Base-by-base conservation (phyloP, 2,329 filamentous ascomycete species). In the Ceratocystis huliohia region DNA sequence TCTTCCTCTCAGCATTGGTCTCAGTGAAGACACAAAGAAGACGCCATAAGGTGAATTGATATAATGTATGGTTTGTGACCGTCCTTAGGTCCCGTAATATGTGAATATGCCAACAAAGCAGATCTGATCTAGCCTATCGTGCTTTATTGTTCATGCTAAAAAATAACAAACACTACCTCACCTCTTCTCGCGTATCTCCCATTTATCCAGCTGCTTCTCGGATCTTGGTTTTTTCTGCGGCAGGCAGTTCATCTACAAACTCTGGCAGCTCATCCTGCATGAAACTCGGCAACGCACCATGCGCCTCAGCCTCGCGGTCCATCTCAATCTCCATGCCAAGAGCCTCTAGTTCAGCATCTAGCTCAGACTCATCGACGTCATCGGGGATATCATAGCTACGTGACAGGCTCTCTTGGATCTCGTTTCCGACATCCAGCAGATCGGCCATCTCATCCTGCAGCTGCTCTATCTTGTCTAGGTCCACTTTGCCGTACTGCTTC, bases 391-490 rank as follows among this genome's bases (percentile, higher is more conserved):
- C 93, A 76, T 99, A 99, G 71, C 89, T 89, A 70, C 94, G 78
- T 68, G 88, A 88, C 67, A 99, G 88, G 70, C 88, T 92, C 78
- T 97, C 94, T 77, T 99, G 91, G 68, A 99, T 99, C 76, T 99
- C 94, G 76, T 97, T 97, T 2, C 94, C 93, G 69, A 96, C 87
- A 74, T 99, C 94, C 84, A 99, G 89, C 72, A 99, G 76, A 77
- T 99, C 94, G 5, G 92, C 92, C 94, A 99, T 97, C 78, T 99
- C 93, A 75, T 99, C 94, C 82, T 99, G 93, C 82, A 99, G 84
- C 71, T 88, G 82, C 82, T 99, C 94, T 72, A 99, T 97, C 82
- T 96, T 91, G 77, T 97, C 94, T 65, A 99, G 88, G 73, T 99
- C 88, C 70, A 99, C 89, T 80, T 96, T 96, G 71, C 93, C 93